Evolutionary conservation across 2,329 filamentous ascomycete genomes (phyloP), one percentile per base, ranked within the genome.

Genomic region (Cordyceps cateniannulata): DNA sequence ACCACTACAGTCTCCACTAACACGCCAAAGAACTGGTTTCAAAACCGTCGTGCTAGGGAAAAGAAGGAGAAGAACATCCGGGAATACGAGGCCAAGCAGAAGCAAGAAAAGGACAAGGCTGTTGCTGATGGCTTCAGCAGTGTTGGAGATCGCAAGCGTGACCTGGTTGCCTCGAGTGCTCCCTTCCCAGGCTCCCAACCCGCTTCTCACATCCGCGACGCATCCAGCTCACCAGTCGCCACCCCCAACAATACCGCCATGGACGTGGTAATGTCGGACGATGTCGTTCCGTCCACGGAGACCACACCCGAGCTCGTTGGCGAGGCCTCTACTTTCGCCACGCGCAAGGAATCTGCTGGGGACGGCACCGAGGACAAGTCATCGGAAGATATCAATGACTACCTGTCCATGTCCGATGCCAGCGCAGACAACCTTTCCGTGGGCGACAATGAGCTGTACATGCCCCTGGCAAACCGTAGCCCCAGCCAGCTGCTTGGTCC

Each of bases 11-110:
- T 8, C 22, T 40, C 20, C 20, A 62, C 73, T 77, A 68, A 78
- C 70, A 38, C 27, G n/a, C 62, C 24, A 10, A 57, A 87, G 85
- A 88, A 88, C 69, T 88, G 85, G 85, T 88, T 88, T 68, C 85
- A 88, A 66, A 88, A 88, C 69, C 77, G 85, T 62, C 79, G 85
- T 56, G 85, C 85, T 58, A 83, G 85, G 71, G 83, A 83, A 64
- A 86, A 86, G 79, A 85, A 86, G 69, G 82, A 86, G 69, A 81
- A 79, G 67, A 85, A 85, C 54, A 76, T 76, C 48, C 70, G 72
- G 38, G 73, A 75, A 62, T 76, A 76, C 59, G 73, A 75, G 42
- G 74, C 73, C 40, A 72, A 68, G 58, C 74, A 76, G 57, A 69
- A 69, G 62, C 61, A 70, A 22, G 73, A 76, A 60, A 75, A 74